Base-by-base conservation (phyloP, 192 early-diverging fungal genomes). In the Backusella macrospora region DNA sequence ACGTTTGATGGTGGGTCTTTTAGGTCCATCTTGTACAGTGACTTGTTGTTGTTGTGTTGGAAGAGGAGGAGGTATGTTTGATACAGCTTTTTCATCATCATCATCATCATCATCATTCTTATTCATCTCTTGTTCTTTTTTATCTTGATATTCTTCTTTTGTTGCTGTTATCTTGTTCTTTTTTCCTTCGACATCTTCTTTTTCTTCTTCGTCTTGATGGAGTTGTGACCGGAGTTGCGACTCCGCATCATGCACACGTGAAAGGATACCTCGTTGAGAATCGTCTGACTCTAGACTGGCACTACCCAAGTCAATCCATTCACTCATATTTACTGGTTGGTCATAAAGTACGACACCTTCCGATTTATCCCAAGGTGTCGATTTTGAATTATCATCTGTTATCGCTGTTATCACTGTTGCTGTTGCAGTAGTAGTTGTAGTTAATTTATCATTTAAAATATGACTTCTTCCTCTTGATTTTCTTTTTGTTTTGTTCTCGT, bases 171-270 rank as follows among this genome's bases (percentile, higher is more conserved):
- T 34, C 29, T 34, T 34, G 29, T 38, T 23, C 64, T 34, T 39
- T 9, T 65, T 14, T 5, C 34, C 34, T 5, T 8, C 38, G 38
- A n/a, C 12, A 12, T 37, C 9, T 0, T 65, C 39, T 18, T 66
- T 5, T 65, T 39, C n/a, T 34, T 5, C 39, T 9, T 18, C 38
- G 2, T 66, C 65, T 66, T 42, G 39, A 42, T 59, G 38, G n/a
- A 52, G 59, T 34, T 71, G 69, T 13, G 78, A 76, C 18, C 65
- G 73, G 8, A 75, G 49, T 49, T 76, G 74, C 9, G 70, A 68
- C 49, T 80, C 78, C 14, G 74, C 78, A 69, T 80, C 78, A 69
- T 80, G 78, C 7, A 80, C 78, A 18, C 78, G 73, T 7, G 78
- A 76, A n/a, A 80, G 40, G n/a, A 80, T 75, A 15, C 73, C 73